A percentile compares a stretch with the other conserved stretches of the same genome.
These are phyloP conservation scores for Epichloe coenophiala DNA, from an alignment of 2,329 filamentous ascomycete species.

Conservation along the genomic window DNA sequence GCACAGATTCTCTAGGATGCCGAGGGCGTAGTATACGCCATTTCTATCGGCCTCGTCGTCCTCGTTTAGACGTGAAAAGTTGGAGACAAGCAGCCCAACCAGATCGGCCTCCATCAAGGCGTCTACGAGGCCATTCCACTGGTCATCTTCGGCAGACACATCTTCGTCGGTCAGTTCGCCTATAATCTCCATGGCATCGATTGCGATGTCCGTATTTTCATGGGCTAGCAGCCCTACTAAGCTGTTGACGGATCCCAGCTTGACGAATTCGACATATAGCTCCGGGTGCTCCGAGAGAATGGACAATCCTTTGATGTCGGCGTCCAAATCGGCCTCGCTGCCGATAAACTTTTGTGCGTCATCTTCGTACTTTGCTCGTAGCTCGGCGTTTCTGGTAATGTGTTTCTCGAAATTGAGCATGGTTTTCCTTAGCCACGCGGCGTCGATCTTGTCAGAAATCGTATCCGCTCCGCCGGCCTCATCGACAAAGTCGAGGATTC, in stretches of 20 bases:
- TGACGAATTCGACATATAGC: constrained; percentile 68
- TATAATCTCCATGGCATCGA: constrained; percentile 79
- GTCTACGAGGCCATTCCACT: constrained; percentile 68
- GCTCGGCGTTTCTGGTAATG: constrained; percentile 80
- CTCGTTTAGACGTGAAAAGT: constrained; percentile 71
- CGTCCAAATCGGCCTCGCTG: constrained; percentile 78
- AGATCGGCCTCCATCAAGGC: constrained; percentile 56
- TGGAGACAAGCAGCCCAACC: constrained; percentile 59
- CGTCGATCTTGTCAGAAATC: constrained; percentile 63
- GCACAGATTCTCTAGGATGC: constrained; percentile 73
- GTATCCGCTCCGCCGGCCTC: constrained; percentile 21
- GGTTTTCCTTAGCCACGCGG: constrained; percentile 68
- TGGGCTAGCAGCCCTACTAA: constrained; percentile 76
- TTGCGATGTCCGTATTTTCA: constrained; percentile 94
- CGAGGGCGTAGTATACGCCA: constrained; percentile 77
- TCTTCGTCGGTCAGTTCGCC: constrained; percentile 90
- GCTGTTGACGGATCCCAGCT: constrained; percentile 56
- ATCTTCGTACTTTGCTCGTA: constrained; percentile 71
- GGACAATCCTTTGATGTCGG: constrained; percentile 73
- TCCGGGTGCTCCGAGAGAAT: constrained; percentile 78
- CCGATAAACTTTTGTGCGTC: constrained; percentile 74
- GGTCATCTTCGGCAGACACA: constrained; percentile 62
- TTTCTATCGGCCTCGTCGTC: constrained; percentile 55
- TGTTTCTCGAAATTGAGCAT: constrained; percentile 78
- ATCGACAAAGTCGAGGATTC: constrained; percentile 82